Conservation (phyloP, 148 eudicot species). For the Nepenthes gracilis region DNA sequence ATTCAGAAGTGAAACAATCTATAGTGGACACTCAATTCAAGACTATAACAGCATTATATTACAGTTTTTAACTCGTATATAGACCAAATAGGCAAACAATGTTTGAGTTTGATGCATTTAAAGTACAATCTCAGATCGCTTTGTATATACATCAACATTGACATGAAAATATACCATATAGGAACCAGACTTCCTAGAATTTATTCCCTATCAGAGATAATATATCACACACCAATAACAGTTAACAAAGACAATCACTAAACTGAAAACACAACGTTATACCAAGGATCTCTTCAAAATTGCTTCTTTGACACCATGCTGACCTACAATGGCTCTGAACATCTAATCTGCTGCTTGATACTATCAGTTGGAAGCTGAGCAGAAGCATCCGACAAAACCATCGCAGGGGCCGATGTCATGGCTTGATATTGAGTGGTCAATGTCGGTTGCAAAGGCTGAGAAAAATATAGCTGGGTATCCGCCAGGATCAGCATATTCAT, state of each 20-base stretch:
- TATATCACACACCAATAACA: slow-evolving; percentile 3
- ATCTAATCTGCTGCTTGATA: slow-evolving; percentile 19
- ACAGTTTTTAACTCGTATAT: too few species aligned
- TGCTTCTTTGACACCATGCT: slow-evolving; percentile 25
- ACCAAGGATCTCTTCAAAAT: slow-evolving; percentile 47
- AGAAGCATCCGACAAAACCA: slow-evolving; percentile 36
- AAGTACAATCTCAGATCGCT: neutral
- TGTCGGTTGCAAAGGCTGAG: slow-evolving; percentile 50
- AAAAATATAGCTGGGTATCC: slow-evolving; percentile 47
- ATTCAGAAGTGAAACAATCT: too few species aligned
- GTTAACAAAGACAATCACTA: slow-evolving; percentile 13
- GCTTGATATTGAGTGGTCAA: slow-evolving; percentile 65
- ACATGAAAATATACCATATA: neutral
- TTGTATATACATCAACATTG: neutral
- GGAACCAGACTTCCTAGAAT: neutral
- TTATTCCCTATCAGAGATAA: neutral
- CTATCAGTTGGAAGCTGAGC: slow-evolving; percentile 42
- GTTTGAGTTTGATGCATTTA: neutral
- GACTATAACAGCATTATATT: too few species aligned
- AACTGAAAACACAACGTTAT: slow-evolving; percentile 15
- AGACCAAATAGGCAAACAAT: neutral
- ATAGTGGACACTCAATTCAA: too few species aligned
- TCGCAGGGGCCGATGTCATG: slow-evolving; percentile 24
- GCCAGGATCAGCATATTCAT: slow-evolving; percentile 59
- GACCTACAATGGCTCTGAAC: slow-evolving; percentile 37